These are phyloP conservation scores for Podila minutissima DNA, from an alignment of 192 early-diverging fungal genomes.

Conservation along the genomic window DNA sequence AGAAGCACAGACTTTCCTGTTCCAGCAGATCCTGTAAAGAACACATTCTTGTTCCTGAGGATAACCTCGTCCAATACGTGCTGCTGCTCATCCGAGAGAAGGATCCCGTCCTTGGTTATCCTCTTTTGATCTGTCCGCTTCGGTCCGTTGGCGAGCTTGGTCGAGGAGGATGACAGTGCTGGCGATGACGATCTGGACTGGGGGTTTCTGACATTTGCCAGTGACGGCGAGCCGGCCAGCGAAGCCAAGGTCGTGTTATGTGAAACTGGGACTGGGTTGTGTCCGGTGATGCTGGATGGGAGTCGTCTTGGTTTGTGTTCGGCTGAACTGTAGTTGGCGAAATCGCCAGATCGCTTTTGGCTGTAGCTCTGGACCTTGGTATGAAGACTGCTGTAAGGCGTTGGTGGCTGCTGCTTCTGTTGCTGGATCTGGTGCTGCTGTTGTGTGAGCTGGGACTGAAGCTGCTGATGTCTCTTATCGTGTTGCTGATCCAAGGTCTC, in stretches of 20 bases:
- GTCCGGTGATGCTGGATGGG: not conserved
- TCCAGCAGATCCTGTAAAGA: conserved; percentile 85
- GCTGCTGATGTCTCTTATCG: not conserved
- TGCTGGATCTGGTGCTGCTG: not conserved
- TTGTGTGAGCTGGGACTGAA: not conserved
- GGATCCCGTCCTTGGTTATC: conserved; percentile 36
- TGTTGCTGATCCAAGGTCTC: not conserved
- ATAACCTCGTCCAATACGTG: conserved; percentile 69
- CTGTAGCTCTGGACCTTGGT: conserved; percentile 18
- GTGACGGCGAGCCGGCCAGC: not conserved
- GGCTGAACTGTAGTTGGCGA: conserved; percentile 8
- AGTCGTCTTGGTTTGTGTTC: not conserved
- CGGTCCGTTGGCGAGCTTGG: not conserved
- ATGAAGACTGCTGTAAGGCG: conserved; percentile 1
- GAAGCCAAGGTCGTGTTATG: not conserved
- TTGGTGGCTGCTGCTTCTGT: not conserved
- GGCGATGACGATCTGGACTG: conserved; percentile 15
- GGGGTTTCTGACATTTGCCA: not conserved
- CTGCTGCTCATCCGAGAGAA: conserved; percentile 65
- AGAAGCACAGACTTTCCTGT: conserved; percentile 63
- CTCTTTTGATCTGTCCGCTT: not conserved
- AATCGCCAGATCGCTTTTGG: conserved; percentile 29
- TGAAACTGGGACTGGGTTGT: not conserved
- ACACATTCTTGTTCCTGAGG: conserved; percentile 62
- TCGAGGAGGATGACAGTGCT: not conserved